A percentile compares a stretch with the other conserved stretches of the same genome.
Evolutionary conservation across 257 asterid genomes (phyloP).

Genomic region (Nemophila menziesii): DNA sequence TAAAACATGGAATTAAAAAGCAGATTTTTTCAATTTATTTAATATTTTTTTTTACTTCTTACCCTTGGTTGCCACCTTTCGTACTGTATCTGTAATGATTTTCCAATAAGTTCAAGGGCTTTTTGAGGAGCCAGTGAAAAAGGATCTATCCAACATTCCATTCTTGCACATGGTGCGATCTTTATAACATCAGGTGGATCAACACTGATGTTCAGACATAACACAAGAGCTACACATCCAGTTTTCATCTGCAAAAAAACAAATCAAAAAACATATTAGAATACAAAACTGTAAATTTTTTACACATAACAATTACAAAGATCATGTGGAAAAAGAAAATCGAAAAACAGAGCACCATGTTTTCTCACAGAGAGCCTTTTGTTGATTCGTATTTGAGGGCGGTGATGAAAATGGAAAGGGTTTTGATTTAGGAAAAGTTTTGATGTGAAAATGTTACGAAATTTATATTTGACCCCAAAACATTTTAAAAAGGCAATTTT

Average conservation of each 20-base stretch:
- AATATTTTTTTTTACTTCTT: conserved; percentile 10
- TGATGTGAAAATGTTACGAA: no score
- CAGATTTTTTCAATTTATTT: conserved; percentile 7
- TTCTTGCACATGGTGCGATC: conserved; percentile 98
- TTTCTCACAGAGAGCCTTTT: no score
- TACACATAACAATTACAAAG: no score
- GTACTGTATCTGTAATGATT: conserved; percentile 43
- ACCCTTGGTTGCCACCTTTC: conserved; percentile 88
- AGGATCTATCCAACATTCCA: conserved; percentile 98
- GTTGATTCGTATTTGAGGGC: no score
- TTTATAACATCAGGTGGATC: conserved; percentile 99
- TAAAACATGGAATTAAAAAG: neutral
- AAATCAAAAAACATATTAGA: no score
- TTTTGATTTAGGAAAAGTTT: no score
- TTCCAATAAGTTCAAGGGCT: conserved; percentile 53
- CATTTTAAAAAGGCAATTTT: no score
- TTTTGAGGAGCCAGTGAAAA: conserved; percentile 60
- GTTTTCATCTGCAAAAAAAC: conserved; percentile 91
- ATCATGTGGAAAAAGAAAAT: no score
- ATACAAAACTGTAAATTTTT: no score
- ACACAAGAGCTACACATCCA: conserved; percentile 95
- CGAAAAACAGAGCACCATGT: no score
- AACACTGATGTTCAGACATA: conserved; percentile 88
- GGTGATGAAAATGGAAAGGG: no score
- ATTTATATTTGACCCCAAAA: no score